Base-by-base conservation (phyloP, 1,284 basidiomycete genomes). In the Papiliotrema flavescens region DNA sequence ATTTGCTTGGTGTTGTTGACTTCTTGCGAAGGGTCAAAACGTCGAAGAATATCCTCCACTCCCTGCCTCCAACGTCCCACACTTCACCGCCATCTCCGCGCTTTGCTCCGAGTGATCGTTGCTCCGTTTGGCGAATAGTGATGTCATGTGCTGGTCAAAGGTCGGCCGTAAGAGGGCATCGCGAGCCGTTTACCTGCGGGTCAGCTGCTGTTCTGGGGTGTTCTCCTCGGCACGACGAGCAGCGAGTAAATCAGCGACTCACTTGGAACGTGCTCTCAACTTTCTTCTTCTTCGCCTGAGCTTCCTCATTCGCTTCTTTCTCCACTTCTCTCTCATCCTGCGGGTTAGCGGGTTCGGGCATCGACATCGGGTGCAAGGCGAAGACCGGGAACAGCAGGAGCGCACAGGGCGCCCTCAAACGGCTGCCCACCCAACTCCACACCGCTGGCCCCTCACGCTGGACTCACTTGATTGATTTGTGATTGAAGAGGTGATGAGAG, bases 281-380 rank as follows among this genome's bases (percentile, higher is more conserved):
- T 56, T 62, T 48, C 50, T 58, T 52, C 56, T 58, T 53, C 44
- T 63, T 36, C 43, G 23, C 51, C 55, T 56, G 42, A 55, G 54
- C 53, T 49, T 64, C 55, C 54, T 65, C 52, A 55, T 57, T 51
- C 60, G 56, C 54, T 60, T 64, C 58, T 63, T 63, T 26, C 49
- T 54, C 62, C 62, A 63, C 51, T 59, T 63, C 26, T 63, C 59
- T 49, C 62, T 51, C 62, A 63, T 57, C 23, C 55, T 56, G 36
- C 17, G 15, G 37, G 53, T 49, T 20, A 47, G 45, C 20, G 17
- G 28, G 17, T 7, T 22, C 20, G 17, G 28, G 17, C 9, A 7
- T 47, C 28, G 20, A 44, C 14, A 42, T 22, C 13, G 20, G 9
- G 8, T 9, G 43, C 22, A 22, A 22, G 24, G 24, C 8, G 13